phyloP scores from a whole-genome alignment of 2,329 filamentous ascomycete species.

The Nigrospora oryzae region DNA sequence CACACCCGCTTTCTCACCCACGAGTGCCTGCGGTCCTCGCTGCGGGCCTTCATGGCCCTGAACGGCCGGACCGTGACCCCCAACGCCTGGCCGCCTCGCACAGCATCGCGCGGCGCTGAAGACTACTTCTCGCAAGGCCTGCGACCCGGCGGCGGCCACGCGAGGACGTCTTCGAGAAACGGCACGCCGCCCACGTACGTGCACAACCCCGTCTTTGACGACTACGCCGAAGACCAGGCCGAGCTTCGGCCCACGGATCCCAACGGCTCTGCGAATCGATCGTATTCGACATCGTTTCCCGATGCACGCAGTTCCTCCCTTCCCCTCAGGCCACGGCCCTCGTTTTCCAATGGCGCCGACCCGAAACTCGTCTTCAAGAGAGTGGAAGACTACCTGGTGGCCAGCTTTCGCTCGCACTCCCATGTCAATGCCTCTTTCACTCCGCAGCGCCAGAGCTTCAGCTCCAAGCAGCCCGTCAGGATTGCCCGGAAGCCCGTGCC shows the following conservation, averaged over 20 bases:
- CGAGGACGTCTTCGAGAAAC: conserved; percentile 12
- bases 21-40: conserved; percentile 28
- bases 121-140: conserved; percentile 10
- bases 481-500: conserved; percentile 19
- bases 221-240: conserved; percentile 23
- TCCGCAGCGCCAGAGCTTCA: conserved; percentile 31
- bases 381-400: conserved; percentile 69
- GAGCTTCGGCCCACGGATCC: conserved; percentile 22
- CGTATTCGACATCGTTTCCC: conserved; percentile 37
- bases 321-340: conserved; percentile 7
- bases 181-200: conserved; percentile 11
- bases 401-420: conserved; percentile 59
- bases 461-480: conserved; percentile 17
- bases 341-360: conserved; percentile 14
- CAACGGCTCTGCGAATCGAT: conserved; percentile 18
- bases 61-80: conserved; percentile 5
- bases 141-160: conserved; percentile 6
- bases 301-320: conserved; percentile 19
- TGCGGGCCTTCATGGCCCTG: conserved; percentile 19
- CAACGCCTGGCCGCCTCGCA: conserved; percentile 3
- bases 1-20: conserved; percentile 44
- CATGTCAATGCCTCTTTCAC: conserved; percentile 73
- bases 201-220: conserved; percentile 24
- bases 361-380: conserved; percentile 60
- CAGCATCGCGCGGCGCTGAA: conserved; percentile 9